Evolutionary conservation across 345 rosid genomes (phyloP).

Genomic region (Salix arbutifolia): DNA sequence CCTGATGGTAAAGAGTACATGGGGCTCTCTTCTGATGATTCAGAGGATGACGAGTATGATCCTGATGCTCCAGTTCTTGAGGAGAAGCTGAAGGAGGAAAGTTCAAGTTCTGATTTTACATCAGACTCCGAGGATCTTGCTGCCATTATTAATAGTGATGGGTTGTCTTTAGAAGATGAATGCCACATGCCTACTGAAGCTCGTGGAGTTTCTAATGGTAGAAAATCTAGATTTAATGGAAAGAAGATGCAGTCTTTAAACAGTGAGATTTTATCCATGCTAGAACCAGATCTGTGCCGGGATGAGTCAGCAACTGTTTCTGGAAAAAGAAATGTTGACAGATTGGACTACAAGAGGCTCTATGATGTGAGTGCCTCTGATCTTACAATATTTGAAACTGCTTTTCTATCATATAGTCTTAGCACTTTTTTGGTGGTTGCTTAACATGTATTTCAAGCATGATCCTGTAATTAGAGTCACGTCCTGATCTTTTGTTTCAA

Average conservation of each 20-base stretch:
- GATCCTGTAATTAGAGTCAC: not conserved
- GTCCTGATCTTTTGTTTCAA: not conserved
- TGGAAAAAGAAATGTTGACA: constrained; percentile 51
- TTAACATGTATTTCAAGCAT: not conserved
- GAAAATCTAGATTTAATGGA: constrained; percentile 26
- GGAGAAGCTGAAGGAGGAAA: constrained; percentile 39
- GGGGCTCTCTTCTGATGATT: constrained; percentile 81
- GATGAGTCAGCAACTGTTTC: constrained; percentile 41
- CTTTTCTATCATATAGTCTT: not conserved
- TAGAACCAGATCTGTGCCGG: constrained; percentile 35
- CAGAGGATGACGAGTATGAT: constrained; percentile 79
- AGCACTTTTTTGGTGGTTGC: not conserved
- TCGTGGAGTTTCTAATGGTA: constrained; percentile 16
- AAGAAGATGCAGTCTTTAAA: constrained; percentile 22
- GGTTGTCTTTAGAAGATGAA: constrained; percentile 34
- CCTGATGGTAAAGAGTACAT: constrained; percentile 30
- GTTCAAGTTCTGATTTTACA: constrained; percentile 69
- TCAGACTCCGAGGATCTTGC: constrained; percentile 77
- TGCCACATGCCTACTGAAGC: constrained; percentile 5
- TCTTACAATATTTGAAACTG: not conserved
- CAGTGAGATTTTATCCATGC: constrained; percentile 24
- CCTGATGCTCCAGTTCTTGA: constrained; percentile 54
- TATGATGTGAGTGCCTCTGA: constrained; percentile 64
- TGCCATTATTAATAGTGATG: constrained; percentile 26
- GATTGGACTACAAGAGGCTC: constrained; percentile 87